Base-by-base conservation (phyloP, 2,329 filamentous ascomycete genomes). In the Stachybotrys elegans region DNA sequence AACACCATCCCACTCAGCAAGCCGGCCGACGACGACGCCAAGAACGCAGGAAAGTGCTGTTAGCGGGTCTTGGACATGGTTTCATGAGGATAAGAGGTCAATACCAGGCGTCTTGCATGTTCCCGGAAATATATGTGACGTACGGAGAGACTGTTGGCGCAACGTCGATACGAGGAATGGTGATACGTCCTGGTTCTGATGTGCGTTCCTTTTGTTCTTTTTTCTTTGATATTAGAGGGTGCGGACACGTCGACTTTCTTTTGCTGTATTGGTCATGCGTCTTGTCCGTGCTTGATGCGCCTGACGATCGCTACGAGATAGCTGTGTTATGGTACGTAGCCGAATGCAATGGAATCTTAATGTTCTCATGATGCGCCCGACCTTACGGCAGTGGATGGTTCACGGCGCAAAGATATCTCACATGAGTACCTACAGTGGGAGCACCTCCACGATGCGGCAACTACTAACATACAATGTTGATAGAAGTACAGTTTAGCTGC, bases 1-100 rank as follows among this genome's bases (percentile, higher is more conserved):
- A 84, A 82, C 58, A 89, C 87, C 66, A 87, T 97, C 61, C 85
- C 89, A 53, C 85, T 95, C 60, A 92, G 82, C 78, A 89, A 92
- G 71, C 82, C 88, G 42, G 81, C 86, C 55, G 88, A 93, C 57
- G 79, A 88, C 59, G 71, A 71, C 43, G 79, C 87, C 57, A 76
- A 80, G 59, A 92, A 94, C 78, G 77, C 81, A 54, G 83, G 85
- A 62, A 87, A 87, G 67, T 93, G 88, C 73, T 93, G 88, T 70
- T 92, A 80, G 74, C 65, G 56, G 55, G 50, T 49, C 51, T 52
- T 50, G 52, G 52, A 43, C 48, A 41, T 43, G 49, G 50, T 44
- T 50, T 52, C 50, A 51, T 50, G 51, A 52, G 52, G 52, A 57
- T 60, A 54, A 50, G 51, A 47, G 53, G 57, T 51, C 59, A 51